Evolutionary conservation across 306 rosid genomes (phyloP).

Genomic region (Pyrus communis): DNA sequence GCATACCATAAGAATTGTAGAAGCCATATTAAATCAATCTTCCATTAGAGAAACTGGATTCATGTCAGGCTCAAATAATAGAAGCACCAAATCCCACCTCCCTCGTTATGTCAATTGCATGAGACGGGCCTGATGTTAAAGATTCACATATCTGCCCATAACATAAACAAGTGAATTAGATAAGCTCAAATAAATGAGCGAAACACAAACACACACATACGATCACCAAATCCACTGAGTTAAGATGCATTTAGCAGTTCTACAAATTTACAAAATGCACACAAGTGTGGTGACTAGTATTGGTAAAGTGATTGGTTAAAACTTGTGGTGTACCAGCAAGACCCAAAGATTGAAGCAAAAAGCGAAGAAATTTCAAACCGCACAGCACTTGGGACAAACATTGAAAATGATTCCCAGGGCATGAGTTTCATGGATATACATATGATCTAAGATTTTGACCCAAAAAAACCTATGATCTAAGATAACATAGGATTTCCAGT

Average conservation of each 20-base stretch:
- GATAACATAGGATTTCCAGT: not conserved
- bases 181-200: not conserved
- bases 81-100: slow-evolving; percentile 50
- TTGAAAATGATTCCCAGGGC: not conserved
- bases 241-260: not conserved
- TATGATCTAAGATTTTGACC: not conserved
- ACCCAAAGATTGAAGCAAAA: not conserved
- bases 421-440: not conserved
- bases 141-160: slow-evolving; percentile 73
- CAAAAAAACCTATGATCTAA: not conserved
- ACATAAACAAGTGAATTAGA: slow-evolving; percentile 8
- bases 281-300: not conserved
- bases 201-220: not conserved
- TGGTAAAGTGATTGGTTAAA: not conserved
- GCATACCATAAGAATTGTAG: slow-evolving; percentile 13
- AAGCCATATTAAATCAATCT: not conserved
- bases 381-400: not conserved
- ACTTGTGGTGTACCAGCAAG: not conserved
- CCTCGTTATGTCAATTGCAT: slow-evolving; percentile 86
- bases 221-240: not conserved
- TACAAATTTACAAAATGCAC: not conserved
- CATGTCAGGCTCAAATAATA: slow-evolving; percentile 6
- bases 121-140: slow-evolving; percentile 85
- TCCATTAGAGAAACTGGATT: slow-evolving; percentile 1
- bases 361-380: not conserved